Conservation (phyloP, 768 basidiomycete species). For the Termitomyces sp. region DNA sequence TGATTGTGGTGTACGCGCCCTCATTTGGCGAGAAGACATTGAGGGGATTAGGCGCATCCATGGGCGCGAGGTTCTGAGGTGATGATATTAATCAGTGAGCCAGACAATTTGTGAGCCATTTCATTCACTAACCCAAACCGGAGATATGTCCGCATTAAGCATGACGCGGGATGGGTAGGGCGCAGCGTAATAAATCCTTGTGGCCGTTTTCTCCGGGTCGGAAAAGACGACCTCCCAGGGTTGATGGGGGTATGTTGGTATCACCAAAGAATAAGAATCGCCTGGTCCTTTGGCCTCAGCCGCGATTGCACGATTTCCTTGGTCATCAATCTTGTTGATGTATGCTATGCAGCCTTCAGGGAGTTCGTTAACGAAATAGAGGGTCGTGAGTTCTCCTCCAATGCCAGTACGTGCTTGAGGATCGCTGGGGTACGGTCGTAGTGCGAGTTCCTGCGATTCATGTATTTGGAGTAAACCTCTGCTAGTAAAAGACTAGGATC, state of each 20-base stretch:
- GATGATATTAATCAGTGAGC: not conserved
- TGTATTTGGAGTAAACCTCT: not conserved
- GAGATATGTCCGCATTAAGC: not conserved
- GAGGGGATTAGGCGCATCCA: not conserved
- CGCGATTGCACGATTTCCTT: not conserved
- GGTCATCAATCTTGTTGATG: not conserved
- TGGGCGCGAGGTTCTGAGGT: not conserved
- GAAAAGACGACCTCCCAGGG: constrained; percentile 7
- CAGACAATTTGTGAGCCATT: not conserved
- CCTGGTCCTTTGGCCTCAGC: fast-evolving
- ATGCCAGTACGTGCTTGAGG: not conserved
- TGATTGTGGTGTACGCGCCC: constrained; percentile 2
- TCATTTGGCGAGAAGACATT: not conserved
- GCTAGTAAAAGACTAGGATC: not conserved
- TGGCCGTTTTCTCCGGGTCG: not conserved
- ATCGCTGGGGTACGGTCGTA: not conserved
- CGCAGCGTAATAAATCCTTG: constrained; percentile 1
- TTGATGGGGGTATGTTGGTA: not conserved
- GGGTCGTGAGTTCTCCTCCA: not conserved
- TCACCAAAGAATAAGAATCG: no score
- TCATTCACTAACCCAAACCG: not conserved
- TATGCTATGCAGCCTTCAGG: not conserved
- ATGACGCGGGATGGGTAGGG: not conserved
- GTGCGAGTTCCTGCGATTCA: not conserved
- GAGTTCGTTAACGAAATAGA: not conserved